These are phyloP conservation scores for Cryptosporidium tyzzeri DNA, from an alignment of 169 alveolate species.

Conservation along the genomic window DNA sequence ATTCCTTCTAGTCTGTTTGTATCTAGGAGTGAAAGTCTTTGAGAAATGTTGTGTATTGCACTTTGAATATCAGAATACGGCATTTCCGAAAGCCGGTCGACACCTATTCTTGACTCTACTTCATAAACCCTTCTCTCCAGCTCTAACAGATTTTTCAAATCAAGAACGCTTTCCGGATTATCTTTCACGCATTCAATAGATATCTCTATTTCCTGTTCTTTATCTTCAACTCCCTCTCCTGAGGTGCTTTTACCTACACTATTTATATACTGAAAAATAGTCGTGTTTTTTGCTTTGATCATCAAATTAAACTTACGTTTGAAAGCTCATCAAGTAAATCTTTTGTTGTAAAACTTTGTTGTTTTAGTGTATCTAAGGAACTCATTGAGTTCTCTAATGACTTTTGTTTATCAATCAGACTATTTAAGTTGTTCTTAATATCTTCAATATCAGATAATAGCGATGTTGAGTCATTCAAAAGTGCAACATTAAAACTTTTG, in stretches of 20 bases:
- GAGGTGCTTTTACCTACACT: neutral
- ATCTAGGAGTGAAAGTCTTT: slow-evolving; percentile 79
- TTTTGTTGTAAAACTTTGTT: slow-evolving; percentile 28
- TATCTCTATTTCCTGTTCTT: slow-evolving; percentile 36
- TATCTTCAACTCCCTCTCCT: neutral
- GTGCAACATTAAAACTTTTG: slow-evolving; percentile 17
- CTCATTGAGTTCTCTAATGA: slow-evolving; percentile 2
- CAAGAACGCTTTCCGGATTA: slow-evolving; percentile 63
- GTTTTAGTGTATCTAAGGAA: slow-evolving; percentile 48
- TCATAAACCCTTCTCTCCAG: slow-evolving; percentile 78
- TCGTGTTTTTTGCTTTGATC: neutral
- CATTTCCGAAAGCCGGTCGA: slow-evolving; percentile 78
- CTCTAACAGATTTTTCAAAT: slow-evolving; percentile 74
- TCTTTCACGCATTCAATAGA: slow-evolving; percentile 48
- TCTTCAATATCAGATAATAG: slow-evolving; percentile 48
- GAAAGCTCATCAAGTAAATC: slow-evolving; percentile 56
- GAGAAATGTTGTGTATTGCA: slow-evolving; percentile 79
- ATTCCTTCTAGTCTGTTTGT: slow-evolving; percentile 79
- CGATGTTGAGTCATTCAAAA: slow-evolving; percentile 27
- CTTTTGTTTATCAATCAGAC: slow-evolving; percentile 22
- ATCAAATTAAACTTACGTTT: slow-evolving; percentile 21
- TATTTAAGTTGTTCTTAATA: slow-evolving; percentile 38
- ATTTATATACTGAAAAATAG: slow-evolving; percentile 10
- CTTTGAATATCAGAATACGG: slow-evolving; percentile 81
- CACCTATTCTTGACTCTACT: slow-evolving; percentile 78